A percentile compares a stretch with the other conserved stretches of the same genome.
Conservation (phyloP, 768 basidiomycete genomes). For the Russula ochroleuca region DNA sequence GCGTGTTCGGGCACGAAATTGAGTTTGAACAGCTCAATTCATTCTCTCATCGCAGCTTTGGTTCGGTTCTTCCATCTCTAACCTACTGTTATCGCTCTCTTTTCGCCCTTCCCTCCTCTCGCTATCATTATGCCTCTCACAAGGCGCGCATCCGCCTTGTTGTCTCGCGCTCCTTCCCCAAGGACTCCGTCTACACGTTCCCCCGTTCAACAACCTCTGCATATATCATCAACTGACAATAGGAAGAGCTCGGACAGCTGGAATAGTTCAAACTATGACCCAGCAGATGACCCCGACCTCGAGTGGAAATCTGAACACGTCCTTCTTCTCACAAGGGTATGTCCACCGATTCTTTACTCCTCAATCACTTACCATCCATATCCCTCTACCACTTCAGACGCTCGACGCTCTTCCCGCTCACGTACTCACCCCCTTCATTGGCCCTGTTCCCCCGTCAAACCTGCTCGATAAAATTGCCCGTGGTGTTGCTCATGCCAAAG, state of each 20-base stretch:
- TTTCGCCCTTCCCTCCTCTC: conserved; percentile 47
- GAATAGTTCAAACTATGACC: conserved; percentile 71
- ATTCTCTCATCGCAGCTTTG: conserved; percentile 3
- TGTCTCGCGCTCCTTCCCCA: conserved; percentile 44
- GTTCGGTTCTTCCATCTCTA: conserved; percentile 19
- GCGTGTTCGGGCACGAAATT: conserved; percentile 22
- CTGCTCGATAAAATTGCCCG: conserved; percentile 84
- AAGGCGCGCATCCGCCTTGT: conserved; percentile 47
- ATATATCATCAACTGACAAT: conserved; percentile 46
- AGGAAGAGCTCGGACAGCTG: conserved; percentile 79
- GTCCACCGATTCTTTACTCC: conserved; percentile 29
- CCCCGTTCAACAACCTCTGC: conserved; percentile 48
- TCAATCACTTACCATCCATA: conserved; percentile 22
- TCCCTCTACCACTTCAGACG: conserved; percentile 50
- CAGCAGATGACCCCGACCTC: conserved; percentile 57
- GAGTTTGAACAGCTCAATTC: conserved; percentile 17
- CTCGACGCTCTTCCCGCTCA: conserved; percentile 79
- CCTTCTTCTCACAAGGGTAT: conserved; percentile 60
- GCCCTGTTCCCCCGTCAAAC: conserved; percentile 78
- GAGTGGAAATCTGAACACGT: conserved; percentile 77
- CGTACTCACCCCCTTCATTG: conserved; percentile 83
- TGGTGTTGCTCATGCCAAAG: conserved; percentile 69
- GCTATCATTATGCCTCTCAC: conserved; percentile 57
- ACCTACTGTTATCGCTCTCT: conserved; percentile 27
- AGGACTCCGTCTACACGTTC: conserved; percentile 59